Percentiles rank a stretch among this genome's conserved stretches.
These are phyloP conservation scores for Silene conica DNA, from an alignment of 148 eudicot species.

Conservation along the genomic window DNA sequence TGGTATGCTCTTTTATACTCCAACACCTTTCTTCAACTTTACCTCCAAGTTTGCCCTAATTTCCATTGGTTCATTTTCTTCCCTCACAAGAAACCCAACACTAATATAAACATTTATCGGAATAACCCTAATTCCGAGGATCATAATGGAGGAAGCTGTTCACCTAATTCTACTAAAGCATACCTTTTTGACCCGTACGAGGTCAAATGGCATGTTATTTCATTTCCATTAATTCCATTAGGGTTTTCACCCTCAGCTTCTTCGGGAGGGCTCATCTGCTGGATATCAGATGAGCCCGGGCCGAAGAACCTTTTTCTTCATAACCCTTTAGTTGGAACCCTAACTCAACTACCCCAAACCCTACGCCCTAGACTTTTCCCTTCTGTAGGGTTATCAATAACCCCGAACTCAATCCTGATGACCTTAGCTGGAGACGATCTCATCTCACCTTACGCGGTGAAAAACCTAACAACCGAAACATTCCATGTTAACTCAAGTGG, in stretches of 20 bases:
- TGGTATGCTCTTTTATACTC: constrained; percentile 83
- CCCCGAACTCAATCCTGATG: constrained; percentile 47
- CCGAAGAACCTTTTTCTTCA: constrained; percentile 56
- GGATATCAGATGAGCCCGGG: constrained; percentile 69
- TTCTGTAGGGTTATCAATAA: constrained; percentile 51
- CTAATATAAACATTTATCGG: constrained; percentile 22
- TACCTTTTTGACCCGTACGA: constrained; percentile 70
- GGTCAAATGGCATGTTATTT: constrained; percentile 57
- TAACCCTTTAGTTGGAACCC: constrained; percentile 59
- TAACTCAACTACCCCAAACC: constrained; percentile 63
- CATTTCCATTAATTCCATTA: constrained; percentile 53
- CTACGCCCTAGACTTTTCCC: constrained; percentile 65
- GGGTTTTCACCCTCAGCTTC: constrained; percentile 70
- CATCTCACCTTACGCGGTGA: constrained; percentile 94
- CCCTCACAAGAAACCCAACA: constrained; percentile 44
- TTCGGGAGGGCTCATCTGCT: constrained; percentile 73
- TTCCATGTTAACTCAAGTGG: constrained; percentile 71
- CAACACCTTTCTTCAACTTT: constrained; percentile 57
- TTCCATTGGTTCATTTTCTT: constrained; percentile 80
- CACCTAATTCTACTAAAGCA: constrained; percentile 23
- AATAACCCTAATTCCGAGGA: constrained; percentile 14
- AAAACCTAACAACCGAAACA: constrained; percentile 70
- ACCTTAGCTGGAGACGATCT: constrained; percentile 86
- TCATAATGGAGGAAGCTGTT: neutral
- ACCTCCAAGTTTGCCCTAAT: constrained; percentile 54